phyloP scores from a whole-genome alignment of 2,329 filamentous ascomycete species.

The Hypoxylon sp. region DNA sequence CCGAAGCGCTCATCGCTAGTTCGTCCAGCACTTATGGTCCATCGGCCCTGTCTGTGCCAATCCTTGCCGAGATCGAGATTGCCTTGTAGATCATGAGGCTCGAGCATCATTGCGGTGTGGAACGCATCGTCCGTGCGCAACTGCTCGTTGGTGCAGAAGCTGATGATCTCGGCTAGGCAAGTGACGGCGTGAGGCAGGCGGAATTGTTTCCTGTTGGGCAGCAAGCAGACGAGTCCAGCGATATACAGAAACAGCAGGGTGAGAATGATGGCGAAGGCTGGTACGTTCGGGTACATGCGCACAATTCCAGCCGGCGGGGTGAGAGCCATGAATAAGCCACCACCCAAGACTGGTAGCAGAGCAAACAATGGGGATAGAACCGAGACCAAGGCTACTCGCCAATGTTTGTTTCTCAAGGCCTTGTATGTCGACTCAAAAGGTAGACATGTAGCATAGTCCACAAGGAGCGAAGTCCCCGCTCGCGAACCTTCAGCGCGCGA shows the following conservation, averaged over 20 bases:
- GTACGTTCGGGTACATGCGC: slow-evolving; percentile 75
- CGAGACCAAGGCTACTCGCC: slow-evolving; percentile 69
- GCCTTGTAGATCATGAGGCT: slow-evolving; percentile 73
- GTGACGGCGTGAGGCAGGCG: slow-evolving; percentile 77
- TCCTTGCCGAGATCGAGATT: slow-evolving; percentile 67
- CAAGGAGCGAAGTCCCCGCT: slow-evolving; percentile 70
- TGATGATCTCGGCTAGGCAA: slow-evolving; percentile 79
- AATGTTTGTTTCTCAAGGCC: slow-evolving; percentile 69
- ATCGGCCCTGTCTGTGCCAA: slow-evolving; percentile 58
- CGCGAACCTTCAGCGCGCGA: slow-evolving; percentile 63
- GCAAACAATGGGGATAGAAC: slow-evolving; percentile 66
- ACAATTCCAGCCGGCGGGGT: slow-evolving; percentile 62
- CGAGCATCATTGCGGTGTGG: slow-evolving; percentile 63
- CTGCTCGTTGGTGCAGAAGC: slow-evolving; percentile 77
- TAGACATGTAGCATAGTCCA: slow-evolving; percentile 74
- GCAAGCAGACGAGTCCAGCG: slow-evolving; percentile 66
- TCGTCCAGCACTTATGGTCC: slow-evolving; percentile 59
- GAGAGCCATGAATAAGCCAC: slow-evolving; percentile 78
- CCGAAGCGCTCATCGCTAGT: slow-evolving; percentile 43
- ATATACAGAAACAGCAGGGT: slow-evolving; percentile 76
- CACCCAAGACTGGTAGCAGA: slow-evolving; percentile 71
- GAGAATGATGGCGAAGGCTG: slow-evolving; percentile 77
- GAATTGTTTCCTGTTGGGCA: slow-evolving; percentile 68
- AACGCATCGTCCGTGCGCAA: slow-evolving; percentile 78
- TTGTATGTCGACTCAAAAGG: slow-evolving; percentile 67